These are phyloP conservation scores for Pinus albicaulis DNA, from an alignment of 75 land plant species.

Conservation along the genomic window DNA sequence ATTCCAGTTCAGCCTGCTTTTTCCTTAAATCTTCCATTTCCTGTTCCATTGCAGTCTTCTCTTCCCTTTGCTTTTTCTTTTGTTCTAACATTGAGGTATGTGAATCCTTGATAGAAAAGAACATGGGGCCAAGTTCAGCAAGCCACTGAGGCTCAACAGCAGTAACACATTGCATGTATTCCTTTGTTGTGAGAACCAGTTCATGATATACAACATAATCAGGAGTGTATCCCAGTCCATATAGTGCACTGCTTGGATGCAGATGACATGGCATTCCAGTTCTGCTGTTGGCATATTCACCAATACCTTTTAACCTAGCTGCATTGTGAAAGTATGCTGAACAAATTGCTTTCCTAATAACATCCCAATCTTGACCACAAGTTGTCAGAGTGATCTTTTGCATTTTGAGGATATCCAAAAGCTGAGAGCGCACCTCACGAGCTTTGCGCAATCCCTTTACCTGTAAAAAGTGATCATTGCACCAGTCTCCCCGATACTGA, in stretches of 20 bases:
- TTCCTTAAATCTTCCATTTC: constrained; percentile 94
- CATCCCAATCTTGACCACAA: constrained; percentile 87
- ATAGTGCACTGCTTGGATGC: constrained; percentile 96
- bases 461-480: constrained; percentile 91
- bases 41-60: constrained; percentile 93
- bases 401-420: constrained; percentile 83
- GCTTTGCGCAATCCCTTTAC: constrained; percentile 90
- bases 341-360: constrained; percentile 88
- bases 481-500: constrained; percentile 91
- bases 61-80: constrained; percentile 83
- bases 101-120: constrained; percentile 91
- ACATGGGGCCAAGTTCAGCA: constrained; percentile 98
- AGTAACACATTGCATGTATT: constrained; percentile 98
- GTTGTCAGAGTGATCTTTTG: constrained; percentile 80
- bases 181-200: constrained; percentile 85
- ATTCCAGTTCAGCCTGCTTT: constrained; percentile 54
- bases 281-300: constrained; percentile 92
- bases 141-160: constrained; percentile 98
- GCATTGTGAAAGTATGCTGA: constrained; percentile 97
- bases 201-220: constrained; percentile 97
- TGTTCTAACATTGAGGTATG: constrained; percentile 94
- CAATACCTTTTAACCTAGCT: constrained; percentile 89
- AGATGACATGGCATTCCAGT: constrained; percentile 98
- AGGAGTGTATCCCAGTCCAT: constrained; percentile 94
- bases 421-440: constrained; percentile 94